Base-by-base conservation (phyloP, 2,329 filamentous ascomycete species). In the Huntiella omanensis region DNA sequence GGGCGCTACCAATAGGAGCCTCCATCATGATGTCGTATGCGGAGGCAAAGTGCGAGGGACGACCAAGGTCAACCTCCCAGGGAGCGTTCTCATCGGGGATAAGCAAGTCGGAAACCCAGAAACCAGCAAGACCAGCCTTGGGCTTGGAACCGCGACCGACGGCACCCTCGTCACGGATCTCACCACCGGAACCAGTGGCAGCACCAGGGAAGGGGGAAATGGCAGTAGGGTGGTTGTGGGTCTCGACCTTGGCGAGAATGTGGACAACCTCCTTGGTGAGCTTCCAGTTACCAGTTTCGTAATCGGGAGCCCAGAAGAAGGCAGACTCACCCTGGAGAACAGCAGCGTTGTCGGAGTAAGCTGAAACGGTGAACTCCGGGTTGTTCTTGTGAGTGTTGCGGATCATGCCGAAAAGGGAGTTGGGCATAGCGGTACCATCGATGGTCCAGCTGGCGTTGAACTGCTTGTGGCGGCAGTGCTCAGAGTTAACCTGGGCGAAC, bases 401-500 rank as follows among this genome's bases (percentile, higher is more conserved):
- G 58, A 98, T 98, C 91, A 98, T 96, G 33, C 77, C 77, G 58
- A 98, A 98, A 5, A 98, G 70, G 53, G 80, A 88, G 58, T 81
- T 73, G 40, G 75, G 71, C 70, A 87, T 91, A 52, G 70, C 66
- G 53, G 81, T 69, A 45, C 87, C 87, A 59, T 98, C 87, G 55
- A 98, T 92, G 12, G 80, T 91, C 85, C 91, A 98, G 49, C 78
- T 80, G 22, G 91, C 87, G 62, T 98, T 98, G 73, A 98, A 98
- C 55, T 92, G 83, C 68, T 95, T 93, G 60, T 73, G 70, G 17
- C 70, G 68, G 54, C 70, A 94, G 63, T 96, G 88, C 69, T 98
- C 91, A 3, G 88, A 96, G 67, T 96, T 96, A 60, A 98, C 88
- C 64, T 98, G 91, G 12, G 88, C 88, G 61, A 96, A 98, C 91